These are phyloP conservation scores for Evansstolkia leycettana DNA, from an alignment of 495 filamentous ascomycete species.

Conservation along the genomic window DNA sequence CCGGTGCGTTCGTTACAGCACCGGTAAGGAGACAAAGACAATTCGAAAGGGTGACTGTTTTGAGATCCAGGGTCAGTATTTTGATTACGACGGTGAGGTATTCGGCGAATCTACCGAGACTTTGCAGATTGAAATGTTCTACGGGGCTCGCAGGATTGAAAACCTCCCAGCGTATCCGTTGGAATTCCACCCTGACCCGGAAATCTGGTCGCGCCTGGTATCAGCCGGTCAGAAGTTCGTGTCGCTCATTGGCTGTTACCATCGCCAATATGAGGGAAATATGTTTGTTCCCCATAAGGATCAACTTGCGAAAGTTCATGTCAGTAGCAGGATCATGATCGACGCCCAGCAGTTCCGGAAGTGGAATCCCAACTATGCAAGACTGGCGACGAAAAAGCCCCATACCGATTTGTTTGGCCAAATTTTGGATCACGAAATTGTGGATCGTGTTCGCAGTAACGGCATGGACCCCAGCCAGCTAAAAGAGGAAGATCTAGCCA, in stretches of 20 bases:
- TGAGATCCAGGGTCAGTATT: too few species aligned
- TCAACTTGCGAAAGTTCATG: conserved; percentile 2
- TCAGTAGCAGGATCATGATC: conserved; percentile 10
- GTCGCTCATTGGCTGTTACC: conserved; percentile 7
- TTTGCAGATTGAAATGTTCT: too few species aligned
- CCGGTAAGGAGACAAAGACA: too few species aligned
- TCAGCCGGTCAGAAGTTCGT: conserved; percentile 5
- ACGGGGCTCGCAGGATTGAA: too few species aligned
- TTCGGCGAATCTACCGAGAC: too few species aligned
- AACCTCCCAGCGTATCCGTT: conserved; percentile 1
- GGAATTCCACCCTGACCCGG: conserved; percentile 1
- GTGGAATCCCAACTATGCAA: conserved; percentile 10
- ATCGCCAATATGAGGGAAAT: conserved; percentile 7
- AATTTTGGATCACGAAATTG: too few species aligned
- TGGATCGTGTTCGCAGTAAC: conserved; percentile 1
- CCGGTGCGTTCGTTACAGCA: too few species aligned
- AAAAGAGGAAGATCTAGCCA: conserved; percentile 12
- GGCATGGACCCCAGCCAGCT: conserved; percentile 7
- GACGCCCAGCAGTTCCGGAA: conserved; percentile 9
- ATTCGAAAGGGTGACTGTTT: too few species aligned
- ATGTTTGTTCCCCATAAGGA: conserved; percentile 7
- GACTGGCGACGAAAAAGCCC: too few species aligned
- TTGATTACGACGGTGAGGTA: too few species aligned
- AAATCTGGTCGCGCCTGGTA: conserved; percentile 1
- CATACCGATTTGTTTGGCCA: background rate